phyloP scores from a whole-genome alignment of 441 rosid genomes.

The Bruguiera hainesii region DNA sequence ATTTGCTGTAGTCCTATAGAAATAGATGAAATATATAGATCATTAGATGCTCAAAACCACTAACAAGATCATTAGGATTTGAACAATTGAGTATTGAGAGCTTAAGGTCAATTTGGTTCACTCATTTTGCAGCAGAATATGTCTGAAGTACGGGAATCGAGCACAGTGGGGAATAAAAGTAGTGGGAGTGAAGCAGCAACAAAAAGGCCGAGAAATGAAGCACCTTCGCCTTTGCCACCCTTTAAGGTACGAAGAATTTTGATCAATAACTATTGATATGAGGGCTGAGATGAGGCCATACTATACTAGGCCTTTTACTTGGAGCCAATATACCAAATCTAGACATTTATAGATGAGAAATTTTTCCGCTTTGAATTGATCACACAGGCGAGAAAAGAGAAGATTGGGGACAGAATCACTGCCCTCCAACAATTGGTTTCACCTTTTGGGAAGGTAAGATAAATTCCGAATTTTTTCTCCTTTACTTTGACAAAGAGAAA shows the following conservation, averaged over 20 bases:
- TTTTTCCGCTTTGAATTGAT: no score
- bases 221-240: conserved; percentile 75
- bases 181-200: conserved; percentile 63
- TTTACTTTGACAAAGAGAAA: conserved; percentile 33
- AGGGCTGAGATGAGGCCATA: no score
- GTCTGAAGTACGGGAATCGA: conserved; percentile 49
- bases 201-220: conserved; percentile 76
- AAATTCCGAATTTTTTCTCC: background rate
- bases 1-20: background rate
- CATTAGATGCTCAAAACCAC: background rate
- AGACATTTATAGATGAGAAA: no score
- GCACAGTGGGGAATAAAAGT: conserved; percentile 55
- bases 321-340: no score
- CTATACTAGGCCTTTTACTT: no score
- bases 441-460: conserved; percentile 96
- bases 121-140: conserved; percentile 33
- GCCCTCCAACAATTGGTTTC: conserved; percentile 99
- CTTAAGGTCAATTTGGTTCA: conserved; percentile 1
- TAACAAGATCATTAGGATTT: background rate
- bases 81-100: background rate
- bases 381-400: conserved; percentile 89
- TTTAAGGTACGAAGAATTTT: conserved; percentile 59
- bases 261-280: background rate
- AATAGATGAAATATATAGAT: background rate
- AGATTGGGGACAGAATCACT: conserved; percentile 99